Base-by-base conservation (phyloP, 805 yeast species). In the Kuraishia floccosa region DNA sequence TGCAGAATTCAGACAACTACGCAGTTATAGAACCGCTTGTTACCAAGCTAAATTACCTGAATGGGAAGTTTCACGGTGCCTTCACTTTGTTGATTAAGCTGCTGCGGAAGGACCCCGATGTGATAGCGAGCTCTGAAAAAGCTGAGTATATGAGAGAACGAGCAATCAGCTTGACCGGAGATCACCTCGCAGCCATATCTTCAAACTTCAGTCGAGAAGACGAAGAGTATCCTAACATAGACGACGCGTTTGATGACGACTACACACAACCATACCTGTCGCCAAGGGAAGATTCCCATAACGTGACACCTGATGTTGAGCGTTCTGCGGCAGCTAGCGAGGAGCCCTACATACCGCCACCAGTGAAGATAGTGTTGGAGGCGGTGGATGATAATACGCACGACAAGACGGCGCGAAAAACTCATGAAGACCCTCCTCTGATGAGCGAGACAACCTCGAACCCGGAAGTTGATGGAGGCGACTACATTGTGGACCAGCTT, bases 1-100 rank as follows among this genome's bases (percentile, higher is more conserved):
- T 53, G 15, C 43, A 50, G 15, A 37, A 38, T 13, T 32, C 42
- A 3, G 24, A 33, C 23, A 34, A 35, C 24, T 30, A 32, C n/a
- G 8, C 28, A 11, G 20, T 21, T 9, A 13, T 23, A 12, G 29
- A 33, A 5, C 25, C 29, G 27, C 9, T 15, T 23, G 4, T 14
- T 29, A 10, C 25, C 13, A 4, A 14, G 17, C 16, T 17, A 16
- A 13, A 12, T 12, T 13, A 17, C 17, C 10, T 17, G 15, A 16
- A 17, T 11, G 10, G 4, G 17, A n/a, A 13, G 11, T 17, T 8
- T 22, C 33, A 31, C 25, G 31, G 42, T 18, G 26, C 39, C 3
- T 27, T 39, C 23, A 46, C 44, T 17, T 25, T 19, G 6, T 19
- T 41, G 17, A 35, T 25, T 10, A 15, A 25, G 7, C 16, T 33